phyloP scores from a whole-genome alignment of 148 eudicot species.

The Rhododendron molle region DNA sequence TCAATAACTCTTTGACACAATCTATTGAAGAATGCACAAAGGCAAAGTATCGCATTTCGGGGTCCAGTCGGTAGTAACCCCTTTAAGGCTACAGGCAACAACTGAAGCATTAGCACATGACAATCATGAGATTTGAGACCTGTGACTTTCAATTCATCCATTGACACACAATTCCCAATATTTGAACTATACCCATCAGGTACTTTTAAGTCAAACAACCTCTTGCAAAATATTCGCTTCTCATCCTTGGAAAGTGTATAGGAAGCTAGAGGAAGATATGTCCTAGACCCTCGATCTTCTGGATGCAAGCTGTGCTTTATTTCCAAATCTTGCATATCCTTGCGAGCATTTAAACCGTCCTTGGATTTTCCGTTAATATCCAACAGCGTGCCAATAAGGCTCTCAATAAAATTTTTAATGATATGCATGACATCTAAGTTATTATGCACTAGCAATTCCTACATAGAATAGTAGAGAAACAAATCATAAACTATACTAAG shows the following conservation, averaged over 20 bases:
- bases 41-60: not conserved
- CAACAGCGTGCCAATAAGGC: not conserved
- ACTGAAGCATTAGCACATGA: not conserved
- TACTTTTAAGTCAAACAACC: not conserved
- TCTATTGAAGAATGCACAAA: not conserved
- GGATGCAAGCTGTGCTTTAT: not conserved
- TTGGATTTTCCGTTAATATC: not conserved
- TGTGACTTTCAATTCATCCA: not conserved
- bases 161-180: not conserved
- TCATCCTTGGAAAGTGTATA: not conserved
- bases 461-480: not conserved
- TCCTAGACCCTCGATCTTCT: not conserved
- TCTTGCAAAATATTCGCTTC: not conserved
- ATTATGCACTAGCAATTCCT: not conserved
- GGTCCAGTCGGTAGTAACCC: not conserved
- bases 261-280: not conserved
- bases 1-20: not conserved
- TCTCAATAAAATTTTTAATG: not conserved
- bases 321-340: not conserved
- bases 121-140: not conserved
- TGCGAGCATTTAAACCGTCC: not conserved
- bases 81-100: not conserved
- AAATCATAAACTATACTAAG: not conserved
- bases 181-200: not conserved
- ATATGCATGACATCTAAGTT: not conserved